Conservation (phyloP, 129 eudicot genomes). For the sunflower (Helianthus annuus) region DNA sequence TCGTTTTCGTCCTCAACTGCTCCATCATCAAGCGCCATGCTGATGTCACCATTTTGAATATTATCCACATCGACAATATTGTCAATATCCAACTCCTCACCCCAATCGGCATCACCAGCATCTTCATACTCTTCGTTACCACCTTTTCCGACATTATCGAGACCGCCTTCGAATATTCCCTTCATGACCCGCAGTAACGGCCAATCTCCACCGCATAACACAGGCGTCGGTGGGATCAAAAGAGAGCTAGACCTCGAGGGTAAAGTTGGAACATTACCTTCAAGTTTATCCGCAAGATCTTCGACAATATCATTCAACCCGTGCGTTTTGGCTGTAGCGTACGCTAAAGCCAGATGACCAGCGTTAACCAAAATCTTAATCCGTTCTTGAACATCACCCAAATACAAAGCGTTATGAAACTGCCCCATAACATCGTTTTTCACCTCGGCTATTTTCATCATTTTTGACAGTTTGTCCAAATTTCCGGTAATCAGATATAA, state of each 20-base stretch:
- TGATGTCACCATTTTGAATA: slow-evolving; percentile 33
- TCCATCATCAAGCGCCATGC: slow-evolving; percentile 50
- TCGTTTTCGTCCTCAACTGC: slow-evolving; percentile 45
- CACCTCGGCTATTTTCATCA: slow-evolving; percentile 81
- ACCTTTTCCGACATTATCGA: slow-evolving; percentile 54
- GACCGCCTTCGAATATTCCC: slow-evolving; percentile 68
- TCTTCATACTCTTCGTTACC: slow-evolving; percentile 70
- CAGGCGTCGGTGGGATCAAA: slow-evolving; percentile 66
- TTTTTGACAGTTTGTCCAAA: slow-evolving; percentile 64
- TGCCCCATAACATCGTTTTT: slow-evolving; percentile 82
- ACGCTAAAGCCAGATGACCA: slow-evolving; percentile 76
- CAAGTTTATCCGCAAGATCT: slow-evolving; percentile 55
- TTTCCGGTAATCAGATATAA: slow-evolving; percentile 69
- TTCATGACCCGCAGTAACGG: slow-evolving; percentile 64
- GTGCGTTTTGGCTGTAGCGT: slow-evolving; percentile 60
- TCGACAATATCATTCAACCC: slow-evolving; percentile 57
- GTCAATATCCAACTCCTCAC: slow-evolving; percentile 60
- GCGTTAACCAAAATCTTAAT: slow-evolving; percentile 63
- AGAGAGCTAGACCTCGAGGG: slow-evolving; percentile 54
- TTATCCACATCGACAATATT: slow-evolving; percentile 60
- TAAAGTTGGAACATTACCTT: slow-evolving; percentile 55
- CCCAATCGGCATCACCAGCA: slow-evolving; percentile 85
- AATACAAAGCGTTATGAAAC: slow-evolving; percentile 67
- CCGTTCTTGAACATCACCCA: slow-evolving; percentile 66
- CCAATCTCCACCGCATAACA: slow-evolving; percentile 74